Percentiles rank a stretch among this genome's conserved stretches.
Conservation (phyloP, 2,329 filamentous ascomycete genomes). For the Anisogramma anomala region DNA sequence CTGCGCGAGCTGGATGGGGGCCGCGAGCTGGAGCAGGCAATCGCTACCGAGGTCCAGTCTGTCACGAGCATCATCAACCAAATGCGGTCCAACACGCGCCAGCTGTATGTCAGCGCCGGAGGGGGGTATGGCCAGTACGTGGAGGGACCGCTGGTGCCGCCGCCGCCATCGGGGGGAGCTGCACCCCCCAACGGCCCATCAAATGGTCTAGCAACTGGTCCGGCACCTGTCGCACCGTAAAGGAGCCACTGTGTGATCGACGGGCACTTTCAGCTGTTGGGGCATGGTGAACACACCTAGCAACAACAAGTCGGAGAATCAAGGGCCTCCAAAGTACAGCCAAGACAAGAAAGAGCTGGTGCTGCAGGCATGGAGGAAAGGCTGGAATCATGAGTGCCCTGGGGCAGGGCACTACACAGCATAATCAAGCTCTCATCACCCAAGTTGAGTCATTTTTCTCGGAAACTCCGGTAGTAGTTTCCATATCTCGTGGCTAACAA, state of each 20-base stretch:
- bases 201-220: neutral
- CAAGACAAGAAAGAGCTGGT: too few species aligned
- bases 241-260: neutral
- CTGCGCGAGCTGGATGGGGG: conserved; percentile 32
- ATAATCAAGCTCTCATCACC: too few species aligned
- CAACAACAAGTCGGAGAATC: too few species aligned
- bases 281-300: too few species aligned
- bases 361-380: too few species aligned
- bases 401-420: too few species aligned
- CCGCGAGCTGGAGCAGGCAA: conserved; percentile 23
- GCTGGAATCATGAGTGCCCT: too few species aligned
- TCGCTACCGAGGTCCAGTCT: conserved; percentile 26
- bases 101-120: conserved; percentile 16
- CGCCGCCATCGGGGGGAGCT: neutral
- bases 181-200: neutral
- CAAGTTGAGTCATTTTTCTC: too few species aligned
- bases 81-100: conserved; percentile 20
- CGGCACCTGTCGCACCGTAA: neutral
- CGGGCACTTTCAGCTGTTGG: too few species aligned
- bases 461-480: too few species aligned
- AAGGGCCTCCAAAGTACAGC: too few species aligned
- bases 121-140: conserved; percentile 18
- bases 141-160: conserved; percentile 6
- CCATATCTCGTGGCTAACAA: too few species aligned
- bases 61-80: conserved; percentile 25